Evolutionary conservation across 2,329 filamentous ascomycete species (phyloP), one percentile per base, ranked within the genome.

Genomic region (Endothia cerciana): DNA sequence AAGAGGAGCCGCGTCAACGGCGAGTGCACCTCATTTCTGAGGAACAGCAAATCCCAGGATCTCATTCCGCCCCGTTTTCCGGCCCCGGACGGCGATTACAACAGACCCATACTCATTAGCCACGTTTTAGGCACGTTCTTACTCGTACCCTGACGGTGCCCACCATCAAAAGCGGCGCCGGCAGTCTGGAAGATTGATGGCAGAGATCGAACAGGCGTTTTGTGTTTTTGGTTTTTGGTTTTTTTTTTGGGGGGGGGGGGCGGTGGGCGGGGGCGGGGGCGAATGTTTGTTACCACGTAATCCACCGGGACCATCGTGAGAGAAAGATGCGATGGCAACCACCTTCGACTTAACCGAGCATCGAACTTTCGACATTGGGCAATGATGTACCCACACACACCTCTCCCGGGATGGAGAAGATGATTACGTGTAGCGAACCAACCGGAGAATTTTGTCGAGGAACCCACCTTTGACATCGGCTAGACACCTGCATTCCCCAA

Each of bases 401-500:
- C 22, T 22, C 15, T 19, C 11, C 19, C 11, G 47, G 25, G 10
- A 30, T 15, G 47, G 19, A n/a, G 51, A 55, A 55, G 28, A 55
- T n/a, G 51, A 55, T 55, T 55, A 55, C 51, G 28, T 36, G 51
- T 55, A 55, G 30, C 30, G 28, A 8, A 11, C 51, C 51, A 55
- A 36, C 30, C 51, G 55, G 55, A 40, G n/a, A 51, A 57, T 40
- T 57, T 57, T 57, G 33, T 57, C 11, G 33, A n/a, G 28, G 55
- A 40, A 22, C n/a, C 55, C 36, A 57, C 55, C 55, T 40, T 28
- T 36, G 45, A 59, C 58, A 45, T 63, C 36, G 63, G 60, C 45
- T 55, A 65, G 55, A 60, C 55, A 65, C 63, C 51, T 65, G 57
- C 57, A 68, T 61, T 41, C 40, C 57, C 53, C 60, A 33, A 68